Evolutionary conservation across 2,329 filamentous ascomycete species (phyloP), one percentile per base, ranked within the genome.

Genomic region (Neoarthrinium moseri): DNA sequence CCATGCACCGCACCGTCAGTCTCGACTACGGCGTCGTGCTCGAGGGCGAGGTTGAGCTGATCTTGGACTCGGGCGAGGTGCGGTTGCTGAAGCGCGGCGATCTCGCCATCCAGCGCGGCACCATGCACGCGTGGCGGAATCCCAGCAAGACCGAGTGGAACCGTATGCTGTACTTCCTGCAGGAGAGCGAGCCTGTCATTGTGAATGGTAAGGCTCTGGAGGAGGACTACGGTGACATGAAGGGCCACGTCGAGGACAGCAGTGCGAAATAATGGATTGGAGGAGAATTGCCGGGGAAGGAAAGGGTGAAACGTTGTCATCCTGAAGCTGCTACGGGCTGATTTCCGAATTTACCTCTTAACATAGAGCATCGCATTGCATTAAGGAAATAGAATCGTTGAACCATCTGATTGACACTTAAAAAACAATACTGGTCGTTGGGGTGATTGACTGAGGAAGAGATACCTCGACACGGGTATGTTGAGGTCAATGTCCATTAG

Each of bases 11-110:
- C 10, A 77, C 75, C 0, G 63, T 71, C 41, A 71, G 65, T 43
- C 57, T 78, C 3, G 74, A 78, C 53, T 77, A 73, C 49, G 74
- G 74, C 1, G 64, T 77, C 20, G 70, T 78, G 12, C 52, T 78
- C 4, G 72, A 76, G 50, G 75, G 75, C 1, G 63, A 69, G 53
- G 56, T 78, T 36, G 74, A 77, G 53, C 63, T 76, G 58, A 51
- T 70, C 17, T 56, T 78, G 15, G 75, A 78, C 50, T 66, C 65
- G 15, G 73, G 73, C 11, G 72, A 74, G 48, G 65, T 51, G 45
- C 60, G 64, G 29, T 29, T 63, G 5, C 56, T 79, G 61, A 59
- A 63, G 46, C 59, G 65, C 15, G 75, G 75, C 1, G 75, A 78
- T 54, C 60, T 74, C 23, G 67, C 66, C n/a, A 67, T 77, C 21